Evolutionary conservation across 2,329 filamentous ascomycete species (phyloP), one percentile per base, ranked within the genome.

Genomic region (Blastomyces silverae): DNA sequence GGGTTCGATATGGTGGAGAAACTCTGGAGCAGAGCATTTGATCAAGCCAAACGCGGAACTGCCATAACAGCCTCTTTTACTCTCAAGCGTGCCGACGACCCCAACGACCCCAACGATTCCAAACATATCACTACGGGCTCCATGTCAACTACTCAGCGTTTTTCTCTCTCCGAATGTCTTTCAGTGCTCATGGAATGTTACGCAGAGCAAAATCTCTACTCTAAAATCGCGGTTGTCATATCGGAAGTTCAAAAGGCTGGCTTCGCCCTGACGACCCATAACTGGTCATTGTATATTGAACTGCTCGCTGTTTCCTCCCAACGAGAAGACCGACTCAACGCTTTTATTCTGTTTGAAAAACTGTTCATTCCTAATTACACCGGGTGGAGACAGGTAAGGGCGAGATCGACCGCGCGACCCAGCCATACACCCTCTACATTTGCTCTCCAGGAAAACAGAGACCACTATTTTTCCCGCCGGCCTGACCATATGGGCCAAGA

Each of bases 231-330:
- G 5, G 66, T 77, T 8, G 76, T 84, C 20, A 74, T 92, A 37
- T 75, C 80, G 28, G 75, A 82, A n/a, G 79, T 92, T 13, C 79
- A 85, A 10, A 73, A 74, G 1, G 81, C 83, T 52, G 93, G 92
- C 13, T 97, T 93, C 78, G 79, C 80, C 37, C 77, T 97, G 65
- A 88, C 91, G 71, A 87, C 85, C 73, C 83, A 83, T 70, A 92
- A 90, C 69, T 96, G 91, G 91, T 94, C 96, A 73, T 81, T 84
- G 61, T 87, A 90, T 68, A 83, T 96, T 64, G 85, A 89, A 70
- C 77, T 82, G 61, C 84, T 97, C 37, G 85, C 86, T 31, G 79
- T 81, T 17, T 80, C 86, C 63, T 82, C 83, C 57, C 81, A 83
- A 57, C 83, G 84, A 70, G 77, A 85, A 59, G 81, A 88, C 65